Percentiles rank a stretch among this genome's conserved stretches.
Conservation (phyloP, 2,329 filamentous ascomycete species). For the Lasiodiplodia sp. region DNA sequence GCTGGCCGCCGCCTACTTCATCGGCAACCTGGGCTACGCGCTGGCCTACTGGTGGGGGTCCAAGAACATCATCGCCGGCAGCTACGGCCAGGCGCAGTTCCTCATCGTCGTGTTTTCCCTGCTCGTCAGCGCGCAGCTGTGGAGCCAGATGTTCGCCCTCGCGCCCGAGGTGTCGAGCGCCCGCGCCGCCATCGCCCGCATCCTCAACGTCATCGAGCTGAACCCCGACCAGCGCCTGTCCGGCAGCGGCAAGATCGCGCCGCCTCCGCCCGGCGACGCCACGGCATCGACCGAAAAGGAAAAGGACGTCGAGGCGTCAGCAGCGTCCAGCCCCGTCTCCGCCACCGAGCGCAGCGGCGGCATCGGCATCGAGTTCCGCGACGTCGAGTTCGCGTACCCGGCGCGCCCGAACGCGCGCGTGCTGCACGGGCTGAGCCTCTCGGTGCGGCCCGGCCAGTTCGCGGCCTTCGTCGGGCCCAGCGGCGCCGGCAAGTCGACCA, state of each 20-base stretch:
- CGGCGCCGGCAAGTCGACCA: slow-evolving; percentile 72
- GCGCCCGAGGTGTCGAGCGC: slow-evolving; percentile 78
- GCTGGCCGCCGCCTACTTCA: slow-evolving; percentile 66
- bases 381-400: slow-evolving; percentile 72
- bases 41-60: slow-evolving; percentile 84
- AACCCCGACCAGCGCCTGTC: background rate
- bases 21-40: slow-evolving; percentile 73
- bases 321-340: slow-evolving; percentile 23
- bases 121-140: slow-evolving; percentile 75
- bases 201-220: slow-evolving; percentile 49
- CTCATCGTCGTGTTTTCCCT: slow-evolving; percentile 76
- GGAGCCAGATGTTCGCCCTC: slow-evolving; percentile 77
- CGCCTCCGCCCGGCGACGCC: slow-evolving; percentile 35
- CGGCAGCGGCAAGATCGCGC: background rate
- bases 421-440: slow-evolving; percentile 63
- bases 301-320: slow-evolving; percentile 43
- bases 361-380: slow-evolving; percentile 60
- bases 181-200: slow-evolving; percentile 65
- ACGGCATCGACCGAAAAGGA: background rate
- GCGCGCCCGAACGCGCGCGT: slow-evolving; percentile 66
- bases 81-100: slow-evolving; percentile 72
- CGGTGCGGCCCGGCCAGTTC: slow-evolving; percentile 66
- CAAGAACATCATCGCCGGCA: slow-evolving; percentile 70
- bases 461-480: slow-evolving; percentile 70
- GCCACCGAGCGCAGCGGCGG: slow-evolving; percentile 30